Percentiles rank a stretch among this genome's conserved stretches.
Evolutionary conservation across 768 basidiomycete genomes (phyloP).

Genomic region (Phanerochaete sordida): DNA sequence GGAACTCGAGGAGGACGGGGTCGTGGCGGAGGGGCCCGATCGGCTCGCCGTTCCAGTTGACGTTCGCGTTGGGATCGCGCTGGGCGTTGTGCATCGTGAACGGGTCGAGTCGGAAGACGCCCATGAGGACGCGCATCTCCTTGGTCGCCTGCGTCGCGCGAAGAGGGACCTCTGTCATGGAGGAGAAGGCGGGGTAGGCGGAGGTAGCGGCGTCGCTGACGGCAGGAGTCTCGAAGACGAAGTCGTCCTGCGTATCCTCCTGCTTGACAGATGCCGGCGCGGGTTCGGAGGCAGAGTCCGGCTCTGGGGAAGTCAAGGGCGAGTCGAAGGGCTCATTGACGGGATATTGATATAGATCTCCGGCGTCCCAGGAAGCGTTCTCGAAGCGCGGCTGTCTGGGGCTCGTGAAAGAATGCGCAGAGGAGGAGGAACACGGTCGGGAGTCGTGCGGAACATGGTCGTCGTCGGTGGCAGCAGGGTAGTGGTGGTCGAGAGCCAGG

Average conservation of each 20-base stretch:
- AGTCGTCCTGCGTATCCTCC: conserved; percentile 8
- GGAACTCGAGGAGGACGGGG: conserved; percentile 64
- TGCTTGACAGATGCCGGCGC: conserved; percentile 8
- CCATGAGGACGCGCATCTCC: conserved; percentile 76
- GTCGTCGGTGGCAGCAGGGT: not conserved
- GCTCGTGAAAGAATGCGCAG: not conserved
- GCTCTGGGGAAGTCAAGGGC: conserved; percentile 4
- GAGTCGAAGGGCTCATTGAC: not conserved
- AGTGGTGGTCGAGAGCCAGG: not conserved
- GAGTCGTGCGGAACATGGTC: not conserved
- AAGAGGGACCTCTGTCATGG: conserved; percentile 48
- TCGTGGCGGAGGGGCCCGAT: conserved; percentile 58
- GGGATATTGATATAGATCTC: conserved; percentile 8
- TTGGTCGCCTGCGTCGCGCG: conserved; percentile 72
- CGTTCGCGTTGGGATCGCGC: conserved; percentile 27
- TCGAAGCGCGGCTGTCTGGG: conserved; percentile 3
- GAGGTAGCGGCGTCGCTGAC: not conserved
- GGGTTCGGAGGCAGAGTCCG: not conserved
- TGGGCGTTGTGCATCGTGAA: conserved; percentile 57
- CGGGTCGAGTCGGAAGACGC: conserved; percentile 71
- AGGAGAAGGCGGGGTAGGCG: conserved; percentile 2
- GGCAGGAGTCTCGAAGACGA: conserved; percentile 12
- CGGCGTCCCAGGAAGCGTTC: conserved; percentile 4
- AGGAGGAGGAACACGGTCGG: not conserved
- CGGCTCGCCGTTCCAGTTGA: conserved; percentile 30